These are phyloP conservation scores for Datura wrightii DNA, from an alignment of 257 asterid species.

Conservation along the genomic window DNA sequence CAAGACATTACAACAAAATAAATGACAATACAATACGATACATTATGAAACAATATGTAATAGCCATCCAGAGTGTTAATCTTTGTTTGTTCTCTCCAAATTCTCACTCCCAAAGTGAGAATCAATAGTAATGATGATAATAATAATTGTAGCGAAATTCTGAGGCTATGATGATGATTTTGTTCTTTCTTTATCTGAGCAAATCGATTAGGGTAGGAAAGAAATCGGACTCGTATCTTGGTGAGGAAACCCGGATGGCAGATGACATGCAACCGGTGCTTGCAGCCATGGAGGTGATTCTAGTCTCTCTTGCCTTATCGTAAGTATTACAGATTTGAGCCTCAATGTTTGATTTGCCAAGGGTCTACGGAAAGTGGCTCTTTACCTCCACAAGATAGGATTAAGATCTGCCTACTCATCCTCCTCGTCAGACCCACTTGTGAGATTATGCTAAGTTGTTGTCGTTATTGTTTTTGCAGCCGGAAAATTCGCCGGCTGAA, in stretches of 20 bases:
- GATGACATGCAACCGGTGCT: not conserved
- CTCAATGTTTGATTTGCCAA: not conserved
- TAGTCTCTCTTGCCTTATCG: not conserved
- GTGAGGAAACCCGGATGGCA: not conserved
- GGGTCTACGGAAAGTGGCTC: too few species aligned
- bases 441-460: too few species aligned
- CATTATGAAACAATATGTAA: too few species aligned
- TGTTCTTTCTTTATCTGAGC: not conserved
- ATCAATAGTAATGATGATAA: not conserved
- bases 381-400: too few species aligned
- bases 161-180: constrained; percentile 24
- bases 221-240: not conserved
- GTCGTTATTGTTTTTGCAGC: too few species aligned
- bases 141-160: not conserved
- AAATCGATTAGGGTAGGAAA: not conserved
- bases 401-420: too few species aligned
- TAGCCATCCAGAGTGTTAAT: too few species aligned
- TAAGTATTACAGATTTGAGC: not conserved
- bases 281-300: not conserved
- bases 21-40: too few species aligned
- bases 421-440: too few species aligned
- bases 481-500: too few species aligned
- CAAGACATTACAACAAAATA: too few species aligned
- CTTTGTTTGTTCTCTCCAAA: not conserved
- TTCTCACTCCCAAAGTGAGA: not conserved